Evolutionary conservation across 805 yeast species (phyloP).

Genomic region (Helenozyma baotianmanensis): DNA sequence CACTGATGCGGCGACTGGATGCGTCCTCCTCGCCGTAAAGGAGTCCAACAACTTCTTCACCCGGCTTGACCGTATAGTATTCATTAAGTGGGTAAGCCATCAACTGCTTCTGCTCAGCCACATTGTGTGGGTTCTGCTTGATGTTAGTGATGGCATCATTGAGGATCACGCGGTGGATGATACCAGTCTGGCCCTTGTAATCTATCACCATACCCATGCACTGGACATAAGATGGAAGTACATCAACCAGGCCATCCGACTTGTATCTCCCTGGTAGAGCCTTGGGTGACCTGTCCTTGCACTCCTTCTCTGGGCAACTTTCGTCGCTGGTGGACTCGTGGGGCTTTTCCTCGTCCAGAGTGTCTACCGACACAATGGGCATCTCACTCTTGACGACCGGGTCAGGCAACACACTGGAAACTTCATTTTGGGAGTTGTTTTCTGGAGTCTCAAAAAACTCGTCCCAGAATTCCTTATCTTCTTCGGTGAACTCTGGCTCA

Average conservation of each 20-base stretch:
- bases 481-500: no score
- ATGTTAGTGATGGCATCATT: slow-evolving; percentile 13
- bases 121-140: slow-evolving; percentile 8
- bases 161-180: slow-evolving; percentile 7
- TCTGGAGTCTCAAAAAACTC: no score
- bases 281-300: slow-evolving; percentile 7
- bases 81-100: slow-evolving; percentile 5
- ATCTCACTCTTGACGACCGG: no score
- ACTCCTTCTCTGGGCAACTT: slow-evolving; percentile 1
- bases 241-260: slow-evolving; percentile 5
- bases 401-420: no score
- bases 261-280: slow-evolving; percentile 10
- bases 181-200: slow-evolving; percentile 19
- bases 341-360: not conserved
- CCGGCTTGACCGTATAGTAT: slow-evolving; percentile 1
- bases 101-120: slow-evolving; percentile 1
- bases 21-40: slow-evolving; percentile 1
- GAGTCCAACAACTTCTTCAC: slow-evolving; percentile 6
- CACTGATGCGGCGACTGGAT: slow-evolving; percentile 1
- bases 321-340: not conserved
- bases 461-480: no score
- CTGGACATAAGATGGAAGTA: slow-evolving; percentile 13
- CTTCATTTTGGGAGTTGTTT: no score
- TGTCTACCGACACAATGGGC: no score
- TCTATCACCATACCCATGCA: slow-evolving; percentile 19